These are phyloP conservation scores for Talaromyces sp. DNA, from an alignment of 2,329 filamentous ascomycete species.

Conservation along the genomic window DNA sequence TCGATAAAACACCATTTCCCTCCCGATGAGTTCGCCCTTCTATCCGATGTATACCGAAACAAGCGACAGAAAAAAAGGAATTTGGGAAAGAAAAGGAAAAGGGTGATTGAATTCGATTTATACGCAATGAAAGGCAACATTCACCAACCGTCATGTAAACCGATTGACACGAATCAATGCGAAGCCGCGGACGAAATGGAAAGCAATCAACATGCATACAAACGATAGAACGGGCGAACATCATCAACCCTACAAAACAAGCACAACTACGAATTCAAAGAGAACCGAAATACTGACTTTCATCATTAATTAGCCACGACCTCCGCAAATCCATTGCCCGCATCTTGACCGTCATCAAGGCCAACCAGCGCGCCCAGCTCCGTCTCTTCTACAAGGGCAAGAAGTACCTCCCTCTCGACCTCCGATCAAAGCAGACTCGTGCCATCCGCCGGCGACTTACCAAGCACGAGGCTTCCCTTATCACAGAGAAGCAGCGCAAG, in stretches of 20 bases:
- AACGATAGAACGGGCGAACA: constrained; percentile 6
- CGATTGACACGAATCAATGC: neutral
- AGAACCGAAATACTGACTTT: neutral
- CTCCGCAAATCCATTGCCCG: constrained; percentile 99
- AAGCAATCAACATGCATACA: constrained; percentile 6
- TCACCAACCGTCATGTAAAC: neutral
- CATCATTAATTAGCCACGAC: constrained; percentile 69
- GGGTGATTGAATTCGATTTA: neutral
- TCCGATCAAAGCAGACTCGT: constrained; percentile 96
- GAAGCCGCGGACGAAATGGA: neutral
- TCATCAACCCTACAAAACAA: neutral
- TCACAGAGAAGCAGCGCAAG: constrained; percentile 96
- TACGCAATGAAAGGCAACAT: neutral
- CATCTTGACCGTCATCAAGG: constrained; percentile 98
- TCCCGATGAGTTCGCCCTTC: neutral
- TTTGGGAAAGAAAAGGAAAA: constrained; percentile 10
- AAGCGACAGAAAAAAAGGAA: neutral
- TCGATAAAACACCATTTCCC: neutral
- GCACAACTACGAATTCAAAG: neutral
- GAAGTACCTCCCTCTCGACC: constrained; percentile 98
- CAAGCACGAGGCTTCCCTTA: constrained; percentile 77
- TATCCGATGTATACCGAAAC: constrained; percentile 12
- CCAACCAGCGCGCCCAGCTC: constrained; percentile 96
- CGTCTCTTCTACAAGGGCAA: constrained; percentile 99
- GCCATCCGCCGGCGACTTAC: constrained; percentile 94